phyloP scores from a whole-genome alignment of 495 filamentous ascomycete species.

The Penicillium daleae region DNA sequence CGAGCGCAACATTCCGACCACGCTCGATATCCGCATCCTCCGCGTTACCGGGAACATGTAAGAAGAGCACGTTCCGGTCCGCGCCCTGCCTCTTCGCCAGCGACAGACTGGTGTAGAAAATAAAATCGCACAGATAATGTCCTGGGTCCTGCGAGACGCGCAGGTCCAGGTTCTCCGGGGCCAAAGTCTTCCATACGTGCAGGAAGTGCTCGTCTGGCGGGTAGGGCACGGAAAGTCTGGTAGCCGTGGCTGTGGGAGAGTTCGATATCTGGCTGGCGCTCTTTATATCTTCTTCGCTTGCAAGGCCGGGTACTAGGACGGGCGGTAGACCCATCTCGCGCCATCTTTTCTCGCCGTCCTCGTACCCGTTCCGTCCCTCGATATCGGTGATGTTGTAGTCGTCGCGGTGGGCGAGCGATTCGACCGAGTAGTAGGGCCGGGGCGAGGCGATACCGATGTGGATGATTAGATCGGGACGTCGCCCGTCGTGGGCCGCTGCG shows the following conservation, averaged over 20 bases:
- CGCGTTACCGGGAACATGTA: constrained; percentile 73
- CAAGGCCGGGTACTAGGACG: constrained; percentile 37
- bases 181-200: constrained; percentile 38
- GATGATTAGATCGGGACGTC: constrained; percentile 65
- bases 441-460: constrained; percentile 84
- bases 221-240: constrained; percentile 20
- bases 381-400: constrained; percentile 74
- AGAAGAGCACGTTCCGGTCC: constrained; percentile 67
- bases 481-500: constrained; percentile 38
- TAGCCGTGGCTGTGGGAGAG: not conserved
- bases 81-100: constrained; percentile 51
- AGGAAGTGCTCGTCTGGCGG: constrained; percentile 42
- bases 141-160: constrained; percentile 76
- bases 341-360: constrained; percentile 55
- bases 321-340: constrained; percentile 44
- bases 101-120: constrained; percentile 76
- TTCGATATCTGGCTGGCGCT: not conserved
- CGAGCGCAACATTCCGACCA: constrained; percentile 67
- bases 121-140: constrained; percentile 84
- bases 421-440: constrained; percentile 67
- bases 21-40: constrained; percentile 56
- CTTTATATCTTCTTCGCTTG: constrained; percentile 9
- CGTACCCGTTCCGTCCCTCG: constrained; percentile 58
- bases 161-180: constrained; percentile 52
- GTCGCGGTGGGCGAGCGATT: constrained; percentile 71